These are phyloP conservation scores for Hymenoscyphus fructigenus DNA, from an alignment of 2,329 filamentous ascomycete species.

Conservation along the genomic window DNA sequence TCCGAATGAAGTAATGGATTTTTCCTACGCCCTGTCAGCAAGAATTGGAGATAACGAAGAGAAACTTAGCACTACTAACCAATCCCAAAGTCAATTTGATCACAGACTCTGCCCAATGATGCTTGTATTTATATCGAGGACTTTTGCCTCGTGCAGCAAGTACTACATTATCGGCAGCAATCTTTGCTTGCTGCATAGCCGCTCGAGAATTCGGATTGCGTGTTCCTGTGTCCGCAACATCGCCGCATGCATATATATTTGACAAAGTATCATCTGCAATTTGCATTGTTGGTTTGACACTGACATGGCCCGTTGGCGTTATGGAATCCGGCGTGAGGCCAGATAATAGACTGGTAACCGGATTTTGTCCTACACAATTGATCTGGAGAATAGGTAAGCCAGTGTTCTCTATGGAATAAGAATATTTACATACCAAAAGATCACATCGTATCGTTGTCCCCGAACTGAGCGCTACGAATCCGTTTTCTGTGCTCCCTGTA, in stretches of 20 bases:
- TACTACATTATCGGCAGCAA: conserved; percentile 3
- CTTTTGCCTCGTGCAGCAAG: conserved; percentile 4
- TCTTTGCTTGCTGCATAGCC: conserved; percentile 8
- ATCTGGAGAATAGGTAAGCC: no score
- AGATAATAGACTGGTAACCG: background rate
- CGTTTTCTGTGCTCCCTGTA: no score
- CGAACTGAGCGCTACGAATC: no score
- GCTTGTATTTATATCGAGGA: conserved; percentile 4
- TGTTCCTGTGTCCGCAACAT: conserved; percentile 6
- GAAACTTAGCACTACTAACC: background rate
- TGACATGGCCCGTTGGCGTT: background rate
- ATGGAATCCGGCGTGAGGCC: background rate
- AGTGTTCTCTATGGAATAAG: no score
- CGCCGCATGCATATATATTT: conserved; percentile 8
- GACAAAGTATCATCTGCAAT: conserved; percentile 4
- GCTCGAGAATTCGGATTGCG: conserved; percentile 5
- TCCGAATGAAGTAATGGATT: no score
- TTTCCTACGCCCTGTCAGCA: no score
- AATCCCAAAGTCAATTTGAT: conserved; percentile 6
- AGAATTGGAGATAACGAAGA: no score
- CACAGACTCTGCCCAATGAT: conserved; percentile 8
- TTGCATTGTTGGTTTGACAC: conserved; percentile 8
- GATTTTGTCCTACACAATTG: background rate
- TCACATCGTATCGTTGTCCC: no score
- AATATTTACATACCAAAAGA: no score